A percentile compares a stretch with the other conserved stretches of the same genome.
phyloP scores from a whole-genome alignment of 2,329 filamentous ascomycete species.

The Blastomyces parvus region DNA sequence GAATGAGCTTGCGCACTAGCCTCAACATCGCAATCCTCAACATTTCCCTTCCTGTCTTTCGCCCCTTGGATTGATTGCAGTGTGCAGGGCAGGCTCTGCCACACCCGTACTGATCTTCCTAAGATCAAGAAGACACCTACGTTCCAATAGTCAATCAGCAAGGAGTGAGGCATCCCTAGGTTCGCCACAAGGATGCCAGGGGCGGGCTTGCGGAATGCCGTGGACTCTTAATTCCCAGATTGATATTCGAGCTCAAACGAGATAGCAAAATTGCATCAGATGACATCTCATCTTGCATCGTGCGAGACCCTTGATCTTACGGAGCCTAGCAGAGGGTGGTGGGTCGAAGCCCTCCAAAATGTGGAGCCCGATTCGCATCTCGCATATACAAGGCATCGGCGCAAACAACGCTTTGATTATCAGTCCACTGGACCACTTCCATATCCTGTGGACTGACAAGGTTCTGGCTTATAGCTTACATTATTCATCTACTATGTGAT shows the following conservation, averaged over 20 bases:
- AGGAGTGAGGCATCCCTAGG: background rate
- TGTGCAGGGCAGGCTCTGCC: background rate
- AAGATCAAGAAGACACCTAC: background rate
- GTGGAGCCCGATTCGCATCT: background rate
- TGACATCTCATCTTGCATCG: background rate
- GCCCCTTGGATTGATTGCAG: background rate
- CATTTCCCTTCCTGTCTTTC: background rate
- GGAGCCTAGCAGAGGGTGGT: background rate
- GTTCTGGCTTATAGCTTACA: background rate
- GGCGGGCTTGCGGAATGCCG: background rate
- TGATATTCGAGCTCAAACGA: background rate
- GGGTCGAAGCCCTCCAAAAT: background rate
- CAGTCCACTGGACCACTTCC: background rate
- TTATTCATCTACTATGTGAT: background rate
- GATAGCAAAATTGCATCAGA: background rate
- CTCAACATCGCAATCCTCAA: background rate
- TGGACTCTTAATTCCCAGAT: background rate
- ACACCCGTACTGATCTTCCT: background rate
- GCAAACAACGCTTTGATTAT: background rate
- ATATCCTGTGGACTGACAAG: background rate
- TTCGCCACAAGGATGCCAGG: background rate
- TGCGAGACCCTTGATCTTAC: background rate
- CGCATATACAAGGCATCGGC: background rate
- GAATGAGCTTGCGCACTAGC: background rate
- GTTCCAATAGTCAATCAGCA: background rate